Evolutionary conservation across 352 stramenopile species (phyloP).

Genomic region (Globisporangium canariense): DNA sequence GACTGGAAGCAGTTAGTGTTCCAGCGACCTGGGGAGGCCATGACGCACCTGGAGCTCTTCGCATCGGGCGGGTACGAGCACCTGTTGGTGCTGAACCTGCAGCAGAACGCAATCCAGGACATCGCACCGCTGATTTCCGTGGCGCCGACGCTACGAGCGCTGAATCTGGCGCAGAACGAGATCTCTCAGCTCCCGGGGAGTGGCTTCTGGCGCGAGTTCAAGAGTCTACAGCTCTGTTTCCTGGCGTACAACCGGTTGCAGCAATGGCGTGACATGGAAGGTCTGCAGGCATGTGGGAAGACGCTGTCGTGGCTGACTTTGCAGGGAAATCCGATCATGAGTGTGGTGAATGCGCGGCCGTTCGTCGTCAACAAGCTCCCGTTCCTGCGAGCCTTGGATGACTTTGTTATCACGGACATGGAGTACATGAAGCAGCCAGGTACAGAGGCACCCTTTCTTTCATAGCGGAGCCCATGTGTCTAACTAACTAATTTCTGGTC

Average conservation of each 20-base stretch:
- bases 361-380: conserved; percentile 74
- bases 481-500: not conserved
- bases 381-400: conserved; percentile 54
- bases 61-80: conserved; percentile 40
- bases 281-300: conserved; percentile 32
- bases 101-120: conserved; percentile 58
- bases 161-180: conserved; percentile 62
- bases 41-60: conserved; percentile 32
- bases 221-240: conserved; percentile 47
- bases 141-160: conserved; percentile 39
- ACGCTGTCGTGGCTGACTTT: conserved; percentile 58
- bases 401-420: conserved; percentile 58
- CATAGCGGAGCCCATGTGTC: not conserved
- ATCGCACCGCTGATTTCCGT: conserved; percentile 42
- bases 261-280: conserved; percentile 48
- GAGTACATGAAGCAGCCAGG: conserved; percentile 53
- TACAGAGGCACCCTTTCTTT: not conserved
- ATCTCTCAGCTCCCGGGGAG: conserved; percentile 39
- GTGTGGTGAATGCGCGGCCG: conserved; percentile 38
- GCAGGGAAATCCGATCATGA: conserved; percentile 61
- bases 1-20: conserved; percentile 52
- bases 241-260: conserved; percentile 51
- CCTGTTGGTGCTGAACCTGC: conserved; percentile 56
- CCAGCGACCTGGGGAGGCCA: conserved; percentile 41
- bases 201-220: conserved; percentile 55